Percentiles rank a stretch among this genome's conserved stretches.
Evolutionary conservation across 768 basidiomycete species (phyloP).

Genomic region (Termitomyces sp.): DNA sequence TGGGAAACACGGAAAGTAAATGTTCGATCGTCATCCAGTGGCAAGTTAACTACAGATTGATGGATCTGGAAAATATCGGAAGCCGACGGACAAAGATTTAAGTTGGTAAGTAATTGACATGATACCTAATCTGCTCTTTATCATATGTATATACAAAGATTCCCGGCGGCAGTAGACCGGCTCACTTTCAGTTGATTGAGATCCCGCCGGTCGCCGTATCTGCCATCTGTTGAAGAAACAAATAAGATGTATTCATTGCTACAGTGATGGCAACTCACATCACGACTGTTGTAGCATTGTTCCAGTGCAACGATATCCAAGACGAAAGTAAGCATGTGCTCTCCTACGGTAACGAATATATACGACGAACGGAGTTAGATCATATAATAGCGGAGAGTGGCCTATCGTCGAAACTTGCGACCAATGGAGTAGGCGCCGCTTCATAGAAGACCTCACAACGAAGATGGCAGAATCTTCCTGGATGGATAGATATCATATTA

Average conservation of each 20-base stretch:
- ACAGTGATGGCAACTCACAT: neutral
- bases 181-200: neutral
- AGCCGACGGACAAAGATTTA: neutral
- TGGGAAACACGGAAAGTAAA: neutral
- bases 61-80: neutral
- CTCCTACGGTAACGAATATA: neutral
- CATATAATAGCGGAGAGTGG: neutral
- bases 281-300: neutral
- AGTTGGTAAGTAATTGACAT: neutral
- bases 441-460: neutral
- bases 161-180: constrained; percentile 5
- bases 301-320: neutral
- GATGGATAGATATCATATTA: neutral
- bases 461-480: constrained; percentile 5
- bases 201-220: constrained; percentile 8
- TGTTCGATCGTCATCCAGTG: neutral
- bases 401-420: neutral
- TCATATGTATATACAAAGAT: neutral
- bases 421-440: neutral
- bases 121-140: neutral
- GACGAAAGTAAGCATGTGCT: neutral
- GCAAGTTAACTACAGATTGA: neutral
- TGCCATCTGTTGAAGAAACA: neutral
- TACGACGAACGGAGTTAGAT: no score
- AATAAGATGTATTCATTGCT: constrained; percentile 2